Evolutionary conservation across 1,139 yeast species (phyloP), one percentile per base, ranked within the genome.

Genomic region (Pichia sp.): DNA sequence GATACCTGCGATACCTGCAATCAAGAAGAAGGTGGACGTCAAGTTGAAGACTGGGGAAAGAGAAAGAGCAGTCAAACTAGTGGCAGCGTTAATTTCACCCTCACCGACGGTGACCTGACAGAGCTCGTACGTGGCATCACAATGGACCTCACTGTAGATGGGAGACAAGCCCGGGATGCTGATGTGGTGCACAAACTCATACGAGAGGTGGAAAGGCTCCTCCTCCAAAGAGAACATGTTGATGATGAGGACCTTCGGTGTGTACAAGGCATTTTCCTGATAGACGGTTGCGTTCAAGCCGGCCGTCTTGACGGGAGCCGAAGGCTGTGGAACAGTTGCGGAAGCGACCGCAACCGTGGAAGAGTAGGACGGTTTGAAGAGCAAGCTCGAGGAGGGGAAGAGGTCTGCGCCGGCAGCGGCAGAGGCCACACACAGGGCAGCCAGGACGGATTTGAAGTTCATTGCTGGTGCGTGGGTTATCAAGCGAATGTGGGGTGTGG

Each of bases 1-100:
- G 56, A 83, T 81, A 54, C 87, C 87, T 21, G 82, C 87, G 62
- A 82, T 83, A 62, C 88, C 88, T 41, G 84, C 83, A 57, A 81
- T 70, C 60, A 82, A 62, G 72, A 80, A 82, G 68, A 81, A 82
- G 39, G 87, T 80, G 60, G 76, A 74, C 37, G 81, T 64, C 49
- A 82, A 74, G 62, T 83, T 85, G 58, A 83, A 82, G 55, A 73
- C 62, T 41, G 85, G 82, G 52, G 74, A 73, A 65, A 80, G 70
- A 12, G 78, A 65, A 57, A 83, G 68, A 3, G 87, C 82, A 49
- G 79, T 73, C 55, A 82, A 66, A 39, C 86, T 73, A 40, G 82
- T 60, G 25, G 87, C 87, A 43, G 88, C 87, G 61, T 83, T 83
- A 61, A 81, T 78, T 64, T 82, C 87, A 57, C 83, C 85, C 68